Evolutionary conservation across 2,329 filamentous ascomycete genomes (phyloP).

Genomic region (Neurospora sp.): DNA sequence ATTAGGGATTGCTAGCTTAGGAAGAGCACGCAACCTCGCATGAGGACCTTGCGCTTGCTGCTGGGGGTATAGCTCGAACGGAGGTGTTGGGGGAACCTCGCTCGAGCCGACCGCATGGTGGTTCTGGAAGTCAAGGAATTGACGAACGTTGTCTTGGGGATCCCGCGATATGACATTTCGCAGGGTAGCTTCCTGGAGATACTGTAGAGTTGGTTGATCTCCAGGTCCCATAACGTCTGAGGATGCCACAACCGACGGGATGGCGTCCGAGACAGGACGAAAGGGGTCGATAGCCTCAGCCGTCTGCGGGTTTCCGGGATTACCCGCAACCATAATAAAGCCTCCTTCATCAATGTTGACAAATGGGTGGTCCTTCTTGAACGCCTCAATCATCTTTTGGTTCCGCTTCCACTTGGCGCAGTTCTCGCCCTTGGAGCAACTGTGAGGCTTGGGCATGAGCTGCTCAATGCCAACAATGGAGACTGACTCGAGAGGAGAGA

Average conservation of each 20-base stretch:
- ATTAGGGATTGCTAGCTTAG: conserved; percentile 52
- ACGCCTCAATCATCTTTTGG: conserved; percentile 64
- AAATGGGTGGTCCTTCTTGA: conserved; percentile 67
- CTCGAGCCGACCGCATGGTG: conserved; percentile 31
- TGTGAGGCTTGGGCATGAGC: conserved; percentile 72
- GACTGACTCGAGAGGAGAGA: conserved; percentile 73
- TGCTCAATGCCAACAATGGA: conserved; percentile 92
- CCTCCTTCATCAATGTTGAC: conserved; percentile 49
- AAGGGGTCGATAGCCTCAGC: conserved; percentile 46
- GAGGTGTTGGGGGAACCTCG: conserved; percentile 59
- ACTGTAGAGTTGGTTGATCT: conserved; percentile 50
- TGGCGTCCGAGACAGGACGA: conserved; percentile 63
- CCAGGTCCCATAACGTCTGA: conserved; percentile 79
- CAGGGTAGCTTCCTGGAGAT: conserved; percentile 65
- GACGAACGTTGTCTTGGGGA: conserved; percentile 85
- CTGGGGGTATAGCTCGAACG: conserved; percentile 53
- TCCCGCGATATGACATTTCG: conserved; percentile 62
- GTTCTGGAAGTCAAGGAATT: conserved; percentile 83
- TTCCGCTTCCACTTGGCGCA: conserved; percentile 77
- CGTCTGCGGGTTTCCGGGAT: conserved; percentile 68
- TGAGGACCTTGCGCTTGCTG: conserved; percentile 29
- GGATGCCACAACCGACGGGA: conserved; percentile 79
- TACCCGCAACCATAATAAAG: conserved; percentile 66
- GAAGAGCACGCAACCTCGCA: conserved; percentile 46
- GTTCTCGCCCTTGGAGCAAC: conserved; percentile 76